Conservation (phyloP, 2,329 filamentous ascomycete species). For the Dryadomyces quercus-mongolicae region DNA sequence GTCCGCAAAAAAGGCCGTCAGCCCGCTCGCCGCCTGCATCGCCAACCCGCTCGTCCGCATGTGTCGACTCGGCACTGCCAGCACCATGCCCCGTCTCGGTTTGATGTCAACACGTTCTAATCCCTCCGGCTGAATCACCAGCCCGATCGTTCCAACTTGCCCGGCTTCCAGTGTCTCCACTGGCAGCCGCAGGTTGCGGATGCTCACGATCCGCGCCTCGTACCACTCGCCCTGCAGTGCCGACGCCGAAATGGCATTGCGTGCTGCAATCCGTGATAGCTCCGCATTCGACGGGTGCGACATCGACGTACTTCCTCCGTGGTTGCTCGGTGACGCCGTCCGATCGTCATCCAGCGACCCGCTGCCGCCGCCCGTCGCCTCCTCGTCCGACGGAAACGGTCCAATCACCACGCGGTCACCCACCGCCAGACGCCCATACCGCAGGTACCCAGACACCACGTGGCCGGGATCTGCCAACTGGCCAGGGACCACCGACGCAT, state of each 20-base stretch:
- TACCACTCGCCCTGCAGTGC: slow-evolving; percentile 61
- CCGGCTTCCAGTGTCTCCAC: slow-evolving; percentile 64
- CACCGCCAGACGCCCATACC: slow-evolving; percentile 65
- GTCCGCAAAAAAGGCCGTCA: slow-evolving; percentile 60
- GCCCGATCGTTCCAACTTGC: slow-evolving; percentile 81
- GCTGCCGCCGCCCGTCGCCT: slow-evolving; percentile 33
- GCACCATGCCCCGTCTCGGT: slow-evolving; percentile 71
- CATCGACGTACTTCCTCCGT: slow-evolving; percentile 33
- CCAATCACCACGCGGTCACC: slow-evolving; percentile 71
- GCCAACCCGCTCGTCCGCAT: slow-evolving; percentile 44
- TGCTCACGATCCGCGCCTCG: slow-evolving; percentile 66
- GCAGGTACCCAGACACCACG: slow-evolving; percentile 77
- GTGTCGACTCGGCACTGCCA: slow-evolving; percentile 50
- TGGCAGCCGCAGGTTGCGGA: slow-evolving; percentile 76
- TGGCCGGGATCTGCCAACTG: slow-evolving; percentile 40
- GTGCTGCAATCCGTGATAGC: slow-evolving; percentile 37
- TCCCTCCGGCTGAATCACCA: slow-evolving; percentile 45
- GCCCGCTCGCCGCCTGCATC: slow-evolving; percentile 53
- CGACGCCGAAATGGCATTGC: slow-evolving; percentile 39
- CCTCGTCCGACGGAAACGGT: slow-evolving; percentile 54
- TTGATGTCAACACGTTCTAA: too few relatives aligned
- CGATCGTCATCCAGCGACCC: slow-evolving; percentile 26
- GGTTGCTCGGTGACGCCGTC: slow-evolving; percentile 29
- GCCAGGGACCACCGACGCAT: slow-evolving; percentile 32
- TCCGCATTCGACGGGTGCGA: slow-evolving; percentile 43